These are phyloP conservation scores for Thuidium tamariscinum DNA, from an alignment of 225 moss, liverwort and hornwort species.

Conservation along the genomic window DNA sequence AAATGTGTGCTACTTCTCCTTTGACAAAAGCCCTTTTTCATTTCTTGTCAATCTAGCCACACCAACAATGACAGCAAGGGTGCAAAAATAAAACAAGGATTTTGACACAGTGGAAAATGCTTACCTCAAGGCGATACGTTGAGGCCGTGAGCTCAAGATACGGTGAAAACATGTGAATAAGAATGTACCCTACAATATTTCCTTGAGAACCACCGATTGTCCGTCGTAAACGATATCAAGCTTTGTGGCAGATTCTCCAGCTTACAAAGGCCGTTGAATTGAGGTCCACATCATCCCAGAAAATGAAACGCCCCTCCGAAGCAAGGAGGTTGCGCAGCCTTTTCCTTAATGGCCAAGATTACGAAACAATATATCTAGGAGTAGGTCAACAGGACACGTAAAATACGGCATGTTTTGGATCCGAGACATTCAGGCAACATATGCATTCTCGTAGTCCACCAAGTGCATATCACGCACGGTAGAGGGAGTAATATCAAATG, in stretches of 20 bases:
- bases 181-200: background rate
- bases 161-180: background rate
- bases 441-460: constrained; percentile 7
- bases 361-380: background rate
- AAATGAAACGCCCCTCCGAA: background rate
- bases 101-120: background rate
- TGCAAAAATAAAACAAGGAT: background rate
- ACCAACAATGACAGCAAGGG: background rate
- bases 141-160: background rate
- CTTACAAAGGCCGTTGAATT: background rate
- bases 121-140: background rate
- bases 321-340: background rate
- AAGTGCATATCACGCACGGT: constrained; percentile 21
- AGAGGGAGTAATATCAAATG: constrained; percentile 46
- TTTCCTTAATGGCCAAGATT: background rate
- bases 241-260: background rate
- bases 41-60: background rate
- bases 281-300: background rate
- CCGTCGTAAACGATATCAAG: background rate
- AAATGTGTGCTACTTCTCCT: background rate
- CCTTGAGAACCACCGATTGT: background rate
- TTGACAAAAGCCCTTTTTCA: background rate
- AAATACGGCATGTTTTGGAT: background rate
- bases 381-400: background rate
- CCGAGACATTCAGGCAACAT: background rate